phyloP scores from a whole-genome alignment of 2,329 filamentous ascomycete genomes.

The Leptographium wingfieldii region DNA sequence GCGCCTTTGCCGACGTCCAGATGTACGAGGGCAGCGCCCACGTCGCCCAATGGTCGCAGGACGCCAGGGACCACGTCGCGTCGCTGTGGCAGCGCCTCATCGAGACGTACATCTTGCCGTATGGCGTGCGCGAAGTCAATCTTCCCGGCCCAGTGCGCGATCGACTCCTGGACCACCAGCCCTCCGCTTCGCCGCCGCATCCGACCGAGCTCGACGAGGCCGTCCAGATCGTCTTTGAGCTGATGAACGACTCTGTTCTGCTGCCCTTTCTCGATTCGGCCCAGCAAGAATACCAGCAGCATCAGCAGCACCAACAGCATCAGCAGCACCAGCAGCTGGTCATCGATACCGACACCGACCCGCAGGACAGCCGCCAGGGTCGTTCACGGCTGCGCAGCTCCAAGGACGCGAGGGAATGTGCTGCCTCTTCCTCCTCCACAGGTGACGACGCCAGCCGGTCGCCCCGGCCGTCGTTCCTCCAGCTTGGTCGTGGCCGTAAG shows the following conservation, averaged over 20 bases:
- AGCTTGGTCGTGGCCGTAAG: conserved; percentile 22
- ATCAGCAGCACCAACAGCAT: neutral
- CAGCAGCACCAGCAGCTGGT: neutral
- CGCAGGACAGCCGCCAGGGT: conserved; percentile 20
- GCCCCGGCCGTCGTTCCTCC: conserved; percentile 26
- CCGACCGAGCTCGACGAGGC: conserved; percentile 71
- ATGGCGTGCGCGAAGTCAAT: conserved; percentile 79
- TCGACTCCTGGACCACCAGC: conserved; percentile 54
- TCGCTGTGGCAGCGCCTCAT: conserved; percentile 80
- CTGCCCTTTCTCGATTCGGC: conserved; percentile 73
- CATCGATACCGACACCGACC: neutral
- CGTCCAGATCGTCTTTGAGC: conserved; percentile 77
- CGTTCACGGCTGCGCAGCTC: conserved; percentile 26
- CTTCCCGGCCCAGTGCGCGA: conserved; percentile 78
- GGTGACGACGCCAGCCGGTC: conserved; percentile 28
- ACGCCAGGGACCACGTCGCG: conserved; percentile 53
- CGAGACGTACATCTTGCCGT: conserved; percentile 79
- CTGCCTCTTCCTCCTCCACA: conserved; percentile 15
- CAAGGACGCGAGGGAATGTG: conserved; percentile 16
- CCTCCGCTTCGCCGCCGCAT: conserved; percentile 47
- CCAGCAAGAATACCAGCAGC: neutral
- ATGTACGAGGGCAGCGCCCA: conserved; percentile 23
- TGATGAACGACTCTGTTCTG: conserved; percentile 95
- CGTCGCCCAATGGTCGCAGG: conserved; percentile 19
- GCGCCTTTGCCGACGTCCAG: conserved; percentile 36